Evolutionary conservation across 2,329 filamentous ascomycete genomes (phyloP).

Genomic region (Talaromyces marneffei): DNA sequence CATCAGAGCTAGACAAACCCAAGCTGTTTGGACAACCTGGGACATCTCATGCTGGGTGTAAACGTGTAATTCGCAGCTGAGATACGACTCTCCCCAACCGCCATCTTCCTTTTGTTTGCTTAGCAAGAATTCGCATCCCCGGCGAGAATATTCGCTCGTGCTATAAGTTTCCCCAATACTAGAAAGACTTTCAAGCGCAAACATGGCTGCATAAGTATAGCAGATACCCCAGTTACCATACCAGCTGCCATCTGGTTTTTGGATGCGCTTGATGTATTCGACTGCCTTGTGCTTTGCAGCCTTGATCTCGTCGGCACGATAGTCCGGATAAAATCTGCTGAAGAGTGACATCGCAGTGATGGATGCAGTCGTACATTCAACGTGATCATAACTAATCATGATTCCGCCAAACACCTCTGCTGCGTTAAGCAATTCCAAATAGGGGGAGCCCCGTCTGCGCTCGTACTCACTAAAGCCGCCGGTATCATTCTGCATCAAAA

Average conservation of each 20-base stretch:
- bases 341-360: slow-evolving; percentile 84
- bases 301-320: slow-evolving; percentile 69
- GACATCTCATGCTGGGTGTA: slow-evolving; percentile 74
- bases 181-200: slow-evolving; percentile 79
- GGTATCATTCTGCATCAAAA: slow-evolving; percentile 82
- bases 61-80: slow-evolving; percentile 69
- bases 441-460: slow-evolving; percentile 67
- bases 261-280: slow-evolving; percentile 72
- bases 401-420: slow-evolving; percentile 95
- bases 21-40: slow-evolving; percentile 91
- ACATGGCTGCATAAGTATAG: slow-evolving; percentile 96
- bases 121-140: slow-evolving; percentile 79
- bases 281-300: slow-evolving; percentile 68
- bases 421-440: slow-evolving; percentile 81
- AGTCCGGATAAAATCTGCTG: slow-evolving; percentile 71
- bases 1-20: slow-evolving; percentile 77
- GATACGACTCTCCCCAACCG: slow-evolving; percentile 94
- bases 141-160: slow-evolving; percentile 63
- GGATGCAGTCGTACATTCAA: slow-evolving; percentile 93
- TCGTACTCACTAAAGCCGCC: slow-evolving; percentile 92
- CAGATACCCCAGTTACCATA: slow-evolving; percentile 98
- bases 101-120: slow-evolving; percentile 81
- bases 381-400: slow-evolving; percentile 98
- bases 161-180: slow-evolving; percentile 75
- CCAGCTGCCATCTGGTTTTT: slow-evolving; percentile 83